Evolutionary conservation across 768 basidiomycete species (phyloP).

Genomic region (Filobasidium wieringae): DNA sequence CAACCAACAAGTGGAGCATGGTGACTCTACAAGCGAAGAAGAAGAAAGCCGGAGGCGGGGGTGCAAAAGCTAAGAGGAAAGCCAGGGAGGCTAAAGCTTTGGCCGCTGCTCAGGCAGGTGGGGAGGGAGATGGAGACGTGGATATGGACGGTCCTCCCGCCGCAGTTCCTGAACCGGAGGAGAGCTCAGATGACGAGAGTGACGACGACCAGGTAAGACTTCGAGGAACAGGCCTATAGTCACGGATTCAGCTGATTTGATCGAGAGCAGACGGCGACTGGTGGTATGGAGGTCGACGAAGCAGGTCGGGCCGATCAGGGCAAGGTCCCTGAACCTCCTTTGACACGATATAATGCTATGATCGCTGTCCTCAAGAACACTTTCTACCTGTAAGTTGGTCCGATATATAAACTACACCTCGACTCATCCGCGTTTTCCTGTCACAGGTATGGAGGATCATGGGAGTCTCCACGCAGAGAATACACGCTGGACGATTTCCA

Average conservation of each 20-base stretch:
- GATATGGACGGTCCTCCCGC: constrained; percentile 24
- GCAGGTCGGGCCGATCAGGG: constrained; percentile 24
- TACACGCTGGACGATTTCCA: constrained; percentile 85
- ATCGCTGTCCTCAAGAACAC: constrained; percentile 71
- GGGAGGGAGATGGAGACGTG: constrained; percentile 34
- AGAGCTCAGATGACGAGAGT: constrained; percentile 38
- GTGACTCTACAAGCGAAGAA: constrained; percentile 57
- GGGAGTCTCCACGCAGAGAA: constrained; percentile 67
- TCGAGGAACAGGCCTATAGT: too few relatives aligned
- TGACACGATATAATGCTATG: constrained; percentile 78
- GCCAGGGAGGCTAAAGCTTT: constrained; percentile 36
- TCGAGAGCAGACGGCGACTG: background rate
- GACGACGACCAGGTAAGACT: constrained; percentile 7
- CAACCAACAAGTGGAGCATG: constrained; percentile 60
- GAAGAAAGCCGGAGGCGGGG: constrained; percentile 46
- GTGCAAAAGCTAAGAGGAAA: constrained; percentile 42
- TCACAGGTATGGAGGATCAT: constrained; percentile 69
- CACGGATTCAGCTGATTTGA: too few relatives aligned
- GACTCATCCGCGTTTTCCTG: background rate
- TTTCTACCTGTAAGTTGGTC: constrained; percentile 58
- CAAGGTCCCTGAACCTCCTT: constrained; percentile 41
- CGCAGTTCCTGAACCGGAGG: constrained; percentile 43
- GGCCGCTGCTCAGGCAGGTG: constrained; percentile 18
- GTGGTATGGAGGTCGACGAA: background rate
- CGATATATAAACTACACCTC: constrained; percentile 1